phyloP scores from a whole-genome alignment of 2,329 filamentous ascomycete genomes.

The Fusarium pseudonygamai region DNA sequence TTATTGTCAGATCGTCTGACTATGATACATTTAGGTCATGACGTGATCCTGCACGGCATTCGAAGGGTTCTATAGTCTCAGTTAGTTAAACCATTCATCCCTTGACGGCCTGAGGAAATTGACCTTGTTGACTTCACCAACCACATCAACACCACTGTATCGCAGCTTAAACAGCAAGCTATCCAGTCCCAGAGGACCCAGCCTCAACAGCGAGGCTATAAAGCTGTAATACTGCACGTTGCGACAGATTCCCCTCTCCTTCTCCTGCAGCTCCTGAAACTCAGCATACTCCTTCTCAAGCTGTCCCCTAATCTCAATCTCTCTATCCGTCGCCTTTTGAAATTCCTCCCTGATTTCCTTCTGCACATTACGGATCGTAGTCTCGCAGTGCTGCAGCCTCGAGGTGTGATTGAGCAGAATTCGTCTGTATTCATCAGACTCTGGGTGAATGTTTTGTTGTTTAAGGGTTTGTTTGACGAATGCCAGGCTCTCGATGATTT shows the following conservation, averaged over 20 bases:
- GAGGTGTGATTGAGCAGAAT: too few species aligned
- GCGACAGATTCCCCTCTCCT: not conserved
- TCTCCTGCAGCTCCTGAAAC: not conserved
- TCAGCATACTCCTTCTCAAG: not conserved
- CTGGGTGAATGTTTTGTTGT: not conserved
- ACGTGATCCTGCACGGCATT: not conserved
- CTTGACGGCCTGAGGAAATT: rapidly evolving
- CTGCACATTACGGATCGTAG: not conserved
- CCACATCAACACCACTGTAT: not conserved
- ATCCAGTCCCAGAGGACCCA: not conserved
- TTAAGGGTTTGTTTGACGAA: not conserved
- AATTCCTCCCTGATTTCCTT: not conserved
- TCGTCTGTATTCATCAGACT: not conserved
- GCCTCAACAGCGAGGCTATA: not conserved
- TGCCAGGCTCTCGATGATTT: not conserved
- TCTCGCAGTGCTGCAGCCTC: not conserved
- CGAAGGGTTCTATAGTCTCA: not conserved
- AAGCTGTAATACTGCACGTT: not conserved
- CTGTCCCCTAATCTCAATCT: not conserved
- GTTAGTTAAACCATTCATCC: not conserved
- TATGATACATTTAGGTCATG: not conserved
- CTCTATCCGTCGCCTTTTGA: not conserved
- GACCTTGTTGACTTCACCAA: not conserved
- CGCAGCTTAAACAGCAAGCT: not conserved
- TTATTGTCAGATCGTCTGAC: not conserved